These are phyloP conservation scores for Pistacia atlantica DNA, from an alignment of 345 rosid genomes.

Conservation along the genomic window DNA sequence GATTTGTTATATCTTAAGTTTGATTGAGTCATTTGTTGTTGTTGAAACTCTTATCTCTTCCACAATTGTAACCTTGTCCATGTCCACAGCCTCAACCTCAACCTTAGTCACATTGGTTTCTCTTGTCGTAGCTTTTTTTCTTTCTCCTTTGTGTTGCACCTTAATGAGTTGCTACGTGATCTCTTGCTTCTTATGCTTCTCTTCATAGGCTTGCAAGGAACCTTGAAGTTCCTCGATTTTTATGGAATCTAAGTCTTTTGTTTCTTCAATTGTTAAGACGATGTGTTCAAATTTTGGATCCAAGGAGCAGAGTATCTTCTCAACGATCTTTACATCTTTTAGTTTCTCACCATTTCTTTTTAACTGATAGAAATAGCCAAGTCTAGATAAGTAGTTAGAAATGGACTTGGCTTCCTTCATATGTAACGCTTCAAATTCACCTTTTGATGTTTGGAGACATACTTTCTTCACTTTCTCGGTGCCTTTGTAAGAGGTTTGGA, in stretches of 20 bases:
- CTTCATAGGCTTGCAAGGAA: too few species aligned
- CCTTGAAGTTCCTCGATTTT: background rate
- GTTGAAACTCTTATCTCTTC: too few species aligned
- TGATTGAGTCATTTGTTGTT: too few species aligned
- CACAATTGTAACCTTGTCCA: background rate
- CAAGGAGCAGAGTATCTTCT: too few species aligned
- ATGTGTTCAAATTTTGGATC: background rate
- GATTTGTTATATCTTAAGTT: background rate
- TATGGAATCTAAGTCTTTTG: background rate
- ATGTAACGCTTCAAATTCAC: background rate
- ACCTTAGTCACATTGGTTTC: background rate
- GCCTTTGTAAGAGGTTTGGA: background rate
- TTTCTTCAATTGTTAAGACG: too few species aligned
- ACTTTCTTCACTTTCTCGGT: background rate
- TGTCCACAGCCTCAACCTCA: background rate
- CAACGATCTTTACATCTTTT: too few species aligned
- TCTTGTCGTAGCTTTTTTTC: background rate
- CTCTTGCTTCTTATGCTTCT: too few species aligned
- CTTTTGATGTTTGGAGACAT: background rate
- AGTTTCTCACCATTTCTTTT: too few species aligned
- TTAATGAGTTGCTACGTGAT: too few species aligned
- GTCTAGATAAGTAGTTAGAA: background rate
- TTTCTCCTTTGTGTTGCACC: background rate
- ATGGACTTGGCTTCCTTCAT: background rate
- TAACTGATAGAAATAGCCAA: background rate